Conservation (phyloP, 352 stramenopile species). For the Aphanomyces euteiches region DNA sequence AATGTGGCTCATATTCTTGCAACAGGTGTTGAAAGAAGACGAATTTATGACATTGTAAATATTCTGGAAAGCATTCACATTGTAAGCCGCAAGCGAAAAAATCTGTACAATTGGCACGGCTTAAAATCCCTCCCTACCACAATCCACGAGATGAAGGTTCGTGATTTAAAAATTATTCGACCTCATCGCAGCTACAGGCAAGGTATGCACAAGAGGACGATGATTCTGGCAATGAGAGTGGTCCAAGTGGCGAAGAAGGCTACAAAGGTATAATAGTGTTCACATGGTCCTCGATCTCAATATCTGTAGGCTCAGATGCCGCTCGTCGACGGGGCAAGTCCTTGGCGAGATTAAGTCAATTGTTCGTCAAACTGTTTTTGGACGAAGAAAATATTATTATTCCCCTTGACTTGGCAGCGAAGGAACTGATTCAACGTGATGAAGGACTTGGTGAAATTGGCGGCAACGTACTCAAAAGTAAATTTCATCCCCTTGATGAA, state of each 20-base stretch:
- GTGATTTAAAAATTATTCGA: background rate
- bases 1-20: conserved; percentile 11
- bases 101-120: conserved; percentile 92
- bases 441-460: conserved; percentile 35
- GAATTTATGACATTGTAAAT: conserved; percentile 98
- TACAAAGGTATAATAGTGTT: background rate
- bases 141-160: conserved; percentile 71
- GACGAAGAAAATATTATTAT: conserved; percentile 89
- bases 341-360: conserved; percentile 89
- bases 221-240: conserved; percentile 11
- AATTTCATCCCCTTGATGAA: background rate
- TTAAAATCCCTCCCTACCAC: conserved; percentile 58
- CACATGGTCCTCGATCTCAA: background rate
- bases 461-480: conserved; percentile 73
- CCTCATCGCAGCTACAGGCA: background rate
- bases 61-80: conserved; percentile 95
- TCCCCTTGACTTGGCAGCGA: conserved; percentile 89
- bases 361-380: conserved; percentile 95
- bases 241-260: conserved; percentile 4
- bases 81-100: conserved; percentile 95
- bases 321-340: conserved; percentile 75
- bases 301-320: conserved; percentile 9
- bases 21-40: conserved; percentile 86
- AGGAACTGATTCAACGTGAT: conserved; percentile 90
- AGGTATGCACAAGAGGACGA: conserved; percentile 15